Evolutionary conservation across 2,329 filamentous ascomycete genomes (phyloP).

Genomic region (Lithohypha guttulata): DNA sequence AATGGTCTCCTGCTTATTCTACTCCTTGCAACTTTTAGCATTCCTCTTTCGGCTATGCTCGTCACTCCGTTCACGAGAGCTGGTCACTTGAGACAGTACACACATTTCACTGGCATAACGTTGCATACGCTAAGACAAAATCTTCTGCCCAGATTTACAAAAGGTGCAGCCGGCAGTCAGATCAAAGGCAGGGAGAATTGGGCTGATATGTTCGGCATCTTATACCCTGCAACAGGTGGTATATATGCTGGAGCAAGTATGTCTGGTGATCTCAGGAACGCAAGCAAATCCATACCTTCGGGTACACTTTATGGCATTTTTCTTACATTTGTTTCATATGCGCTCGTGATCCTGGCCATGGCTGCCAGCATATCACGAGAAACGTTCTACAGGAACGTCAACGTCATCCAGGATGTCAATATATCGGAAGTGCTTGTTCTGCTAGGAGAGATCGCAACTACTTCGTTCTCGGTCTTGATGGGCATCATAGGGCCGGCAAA

Average conservation of each 20-base stretch:
- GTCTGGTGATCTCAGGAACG: slow-evolving; percentile 75
- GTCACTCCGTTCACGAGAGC: slow-evolving; percentile 56
- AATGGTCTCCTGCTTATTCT: slow-evolving; percentile 64
- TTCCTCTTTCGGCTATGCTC: slow-evolving; percentile 65
- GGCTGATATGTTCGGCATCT: slow-evolving; percentile 71
- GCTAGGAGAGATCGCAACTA: slow-evolving; percentile 70
- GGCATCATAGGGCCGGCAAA: slow-evolving; percentile 78
- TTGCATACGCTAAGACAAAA: slow-evolving; percentile 62
- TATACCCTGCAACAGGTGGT: slow-evolving; percentile 61
- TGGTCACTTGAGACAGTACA: slow-evolving; percentile 36
- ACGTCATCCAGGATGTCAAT: slow-evolving; percentile 73
- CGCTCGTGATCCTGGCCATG: slow-evolving; percentile 66
- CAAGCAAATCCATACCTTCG: slow-evolving; percentile 71
- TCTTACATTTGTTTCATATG: slow-evolving; percentile 65
- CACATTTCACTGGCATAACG: slow-evolving; percentile 70
- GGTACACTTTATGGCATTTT: slow-evolving; percentile 71
- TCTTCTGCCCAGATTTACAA: slow-evolving; percentile 55
- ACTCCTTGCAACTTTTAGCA: slow-evolving; percentile 64
- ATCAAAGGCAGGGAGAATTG: slow-evolving; percentile 58
- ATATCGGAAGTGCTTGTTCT: slow-evolving; percentile 63
- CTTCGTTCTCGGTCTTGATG: slow-evolving; percentile 79
- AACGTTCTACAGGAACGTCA: slow-evolving; percentile 63
- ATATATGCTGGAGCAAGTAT: slow-evolving; percentile 69
- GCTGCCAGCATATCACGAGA: slow-evolving; percentile 63
- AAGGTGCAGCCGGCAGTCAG: slow-evolving; percentile 51